These are phyloP conservation scores for Erysimum pusillum DNA, from an alignment of 441 rosid species.

Conservation along the genomic window DNA sequence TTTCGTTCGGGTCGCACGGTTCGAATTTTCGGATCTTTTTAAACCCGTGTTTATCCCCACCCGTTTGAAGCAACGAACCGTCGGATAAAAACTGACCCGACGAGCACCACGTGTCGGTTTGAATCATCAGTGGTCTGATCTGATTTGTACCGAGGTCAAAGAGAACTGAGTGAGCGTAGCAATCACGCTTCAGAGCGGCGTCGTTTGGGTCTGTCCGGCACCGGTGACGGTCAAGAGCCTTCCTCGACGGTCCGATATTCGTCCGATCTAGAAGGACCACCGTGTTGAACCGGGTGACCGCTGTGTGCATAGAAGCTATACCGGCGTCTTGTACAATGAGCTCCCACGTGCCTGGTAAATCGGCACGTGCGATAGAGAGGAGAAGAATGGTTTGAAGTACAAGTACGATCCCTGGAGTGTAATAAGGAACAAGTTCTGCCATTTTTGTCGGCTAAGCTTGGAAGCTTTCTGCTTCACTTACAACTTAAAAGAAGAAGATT, in stretches of 20 bases:
- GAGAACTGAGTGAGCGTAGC: conserved; percentile 69
- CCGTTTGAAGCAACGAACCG: conserved; percentile 70
- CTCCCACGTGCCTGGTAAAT: conserved; percentile 83
- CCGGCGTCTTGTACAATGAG: conserved; percentile 64
- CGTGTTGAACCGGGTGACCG: conserved; percentile 77
- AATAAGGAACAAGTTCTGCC: conserved; percentile 29
- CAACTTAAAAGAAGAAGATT: conserved; percentile 11
- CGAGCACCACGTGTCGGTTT: conserved; percentile 82
- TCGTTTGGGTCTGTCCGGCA: conserved; percentile 66
- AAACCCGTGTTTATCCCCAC: conserved; percentile 64
- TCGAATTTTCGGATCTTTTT: conserved; percentile 64
- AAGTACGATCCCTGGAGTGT: not conserved
- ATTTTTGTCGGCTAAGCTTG: conserved; percentile 44
- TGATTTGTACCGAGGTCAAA: conserved; percentile 58
- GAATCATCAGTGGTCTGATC: conserved; percentile 67
- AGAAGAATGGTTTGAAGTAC: conserved; percentile 23
- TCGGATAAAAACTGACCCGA: conserved; percentile 80
- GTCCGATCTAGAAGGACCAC: conserved; percentile 73
- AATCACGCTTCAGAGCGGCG: conserved; percentile 59
- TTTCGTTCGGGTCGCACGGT: conserved; percentile 56
- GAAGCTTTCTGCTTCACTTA: conserved; percentile 36
- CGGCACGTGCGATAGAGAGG: conserved; percentile 45
- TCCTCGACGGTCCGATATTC: conserved; percentile 67
- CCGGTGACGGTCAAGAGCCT: conserved; percentile 51
- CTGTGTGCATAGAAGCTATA: conserved; percentile 80